phyloP scores from a whole-genome alignment of 371 early-diverging fungal genomes.

The Fennellomyces sp. region DNA sequence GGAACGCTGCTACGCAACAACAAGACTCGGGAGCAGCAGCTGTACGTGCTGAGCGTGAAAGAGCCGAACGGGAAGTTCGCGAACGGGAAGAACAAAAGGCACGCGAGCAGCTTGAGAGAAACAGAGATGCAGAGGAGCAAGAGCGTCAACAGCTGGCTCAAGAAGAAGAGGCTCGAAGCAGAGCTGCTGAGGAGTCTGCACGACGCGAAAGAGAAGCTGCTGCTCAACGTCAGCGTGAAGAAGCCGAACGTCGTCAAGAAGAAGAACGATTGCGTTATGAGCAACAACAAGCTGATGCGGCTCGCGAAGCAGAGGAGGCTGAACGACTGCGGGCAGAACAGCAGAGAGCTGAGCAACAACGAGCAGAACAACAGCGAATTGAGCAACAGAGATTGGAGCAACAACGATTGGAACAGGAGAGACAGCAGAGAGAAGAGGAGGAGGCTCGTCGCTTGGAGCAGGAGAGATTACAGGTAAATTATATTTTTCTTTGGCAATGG shows the following conservation, averaged over 20 bases:
- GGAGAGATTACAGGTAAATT: conserved; percentile 17
- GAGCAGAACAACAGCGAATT: conserved; percentile 15
- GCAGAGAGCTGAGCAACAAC: conserved; percentile 22
- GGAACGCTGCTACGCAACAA: conserved; percentile 29
- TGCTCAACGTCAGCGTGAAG: conserved; percentile 10
- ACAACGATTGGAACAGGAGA: conserved; percentile 17
- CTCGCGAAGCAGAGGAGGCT: conserved; percentile 5
- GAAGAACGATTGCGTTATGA: conserved; percentile 12
- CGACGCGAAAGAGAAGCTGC: conserved; percentile 7
- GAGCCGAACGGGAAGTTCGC: conserved; percentile 52
- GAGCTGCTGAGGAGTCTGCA: conserved; percentile 29
- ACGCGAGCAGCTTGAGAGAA: conserved; percentile 15
- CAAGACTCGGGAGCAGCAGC: conserved; percentile 34
- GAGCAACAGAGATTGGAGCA: conserved; percentile 30
- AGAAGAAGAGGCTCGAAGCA: conserved; percentile 39
- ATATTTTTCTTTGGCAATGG: background rate
- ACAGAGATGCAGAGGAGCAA: conserved; percentile 29
- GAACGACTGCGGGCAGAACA: conserved; percentile 25
- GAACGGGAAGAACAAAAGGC: conserved; percentile 52
- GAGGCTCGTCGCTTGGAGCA: conserved; percentile 15
- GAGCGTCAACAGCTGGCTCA: conserved; percentile 11
- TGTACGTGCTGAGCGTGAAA: conserved; percentile 54
- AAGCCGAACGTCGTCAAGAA: conserved; percentile 15
- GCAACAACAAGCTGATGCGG: conserved; percentile 16
- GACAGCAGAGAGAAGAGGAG: conserved; percentile 13